Percentiles rank a stretch among this genome's conserved stretches.
These are phyloP conservation scores for Verticillium tricorpus DNA, from an alignment of 2,329 filamentous ascomycete species.

Conservation along the genomic window DNA sequence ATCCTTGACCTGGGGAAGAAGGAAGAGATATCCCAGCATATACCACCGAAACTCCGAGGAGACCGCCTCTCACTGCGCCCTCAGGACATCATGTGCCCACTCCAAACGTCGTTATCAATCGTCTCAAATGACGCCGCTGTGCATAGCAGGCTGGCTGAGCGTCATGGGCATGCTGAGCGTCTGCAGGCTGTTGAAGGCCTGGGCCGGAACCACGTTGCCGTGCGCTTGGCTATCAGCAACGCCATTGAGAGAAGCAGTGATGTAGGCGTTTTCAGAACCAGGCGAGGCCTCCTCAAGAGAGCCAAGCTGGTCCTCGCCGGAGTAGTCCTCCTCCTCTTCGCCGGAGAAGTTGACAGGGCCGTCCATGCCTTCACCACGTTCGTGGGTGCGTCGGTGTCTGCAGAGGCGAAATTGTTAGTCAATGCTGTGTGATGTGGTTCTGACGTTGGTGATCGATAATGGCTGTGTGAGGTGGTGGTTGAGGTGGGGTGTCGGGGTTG, in stretches of 20 bases:
- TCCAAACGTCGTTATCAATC: background rate
- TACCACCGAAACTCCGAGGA: background rate
- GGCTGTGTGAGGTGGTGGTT: conserved; percentile 23
- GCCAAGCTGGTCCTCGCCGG: conserved; percentile 78
- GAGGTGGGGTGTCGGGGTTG: conserved; percentile 25
- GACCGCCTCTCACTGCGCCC: background rate
- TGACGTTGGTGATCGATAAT: conserved; percentile 7
- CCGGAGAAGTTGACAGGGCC: conserved; percentile 62
- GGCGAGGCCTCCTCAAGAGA: conserved; percentile 77
- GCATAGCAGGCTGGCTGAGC: conserved; percentile 50
- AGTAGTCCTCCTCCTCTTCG: conserved; percentile 79
- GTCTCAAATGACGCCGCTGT: conserved; percentile 39
- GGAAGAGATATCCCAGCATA: background rate
- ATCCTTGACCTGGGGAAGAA: background rate
- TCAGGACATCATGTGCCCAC: background rate
- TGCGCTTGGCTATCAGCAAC: conserved; percentile 23
- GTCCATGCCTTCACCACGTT: conserved; percentile 58
- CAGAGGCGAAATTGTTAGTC: conserved; percentile 42
- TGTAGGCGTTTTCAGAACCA: conserved; percentile 62
- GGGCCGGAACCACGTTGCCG: conserved; percentile 15
- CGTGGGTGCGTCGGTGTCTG: conserved; percentile 79
- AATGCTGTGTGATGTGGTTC: conserved; percentile 8
- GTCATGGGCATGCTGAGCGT: conserved; percentile 62
- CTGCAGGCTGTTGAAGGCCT: conserved; percentile 53
- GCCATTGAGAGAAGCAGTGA: conserved; percentile 46